Base-by-base conservation (phyloP, 139 green algal species). In the Chlorella ohadii region DNA sequence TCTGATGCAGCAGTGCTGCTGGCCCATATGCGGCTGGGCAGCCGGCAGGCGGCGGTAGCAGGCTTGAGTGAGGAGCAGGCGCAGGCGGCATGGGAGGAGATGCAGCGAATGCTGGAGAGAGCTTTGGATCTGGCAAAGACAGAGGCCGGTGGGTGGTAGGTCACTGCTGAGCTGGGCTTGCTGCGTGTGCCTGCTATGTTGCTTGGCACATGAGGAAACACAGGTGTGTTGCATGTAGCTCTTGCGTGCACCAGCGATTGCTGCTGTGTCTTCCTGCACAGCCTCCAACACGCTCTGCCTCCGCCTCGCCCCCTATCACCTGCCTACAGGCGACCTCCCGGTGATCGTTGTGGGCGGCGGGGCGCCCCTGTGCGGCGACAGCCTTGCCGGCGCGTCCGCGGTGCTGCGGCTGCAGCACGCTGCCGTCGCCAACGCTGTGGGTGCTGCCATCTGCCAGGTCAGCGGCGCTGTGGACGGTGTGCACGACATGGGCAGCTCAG, bases 371-470 rank as follows among this genome's bases (percentile, higher is more conserved):
- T 92, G 88, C 74, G 86, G 47, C 20, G 57, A 77, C 20, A 55
- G 12, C 31, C 72, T 92, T 56, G 27, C 28, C 0, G 88, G 88
- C 1, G 84, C 83, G 0, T 72, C 74, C 19, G 2, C 27, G 0
- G 72, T 90, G 17, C 68, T 89, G 13, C 61, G 51, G 34, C 88
- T 84, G 20, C 33, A 51, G 33, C 80, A 89, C 81, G 88, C 85
- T 17, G 72, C 83, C 6, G 84, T 92, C 19, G 88, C 88, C 4
- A 90, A 92, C 66, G 88, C 88, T n/a, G 84, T 92, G 22, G 88
- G 88, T 0, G 88, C 88, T 31, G 88, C 88, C 38, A 86, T 88
- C 13, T 80, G 86, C 20, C 86, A 87, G 84, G 85, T 89, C 34
- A 79, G 80, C 71, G 85, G 85, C 17, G 34, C 47, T 1, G 73